phyloP scores from a whole-genome alignment of 2,329 filamentous ascomycete genomes.

The Nemania serpens region DNA sequence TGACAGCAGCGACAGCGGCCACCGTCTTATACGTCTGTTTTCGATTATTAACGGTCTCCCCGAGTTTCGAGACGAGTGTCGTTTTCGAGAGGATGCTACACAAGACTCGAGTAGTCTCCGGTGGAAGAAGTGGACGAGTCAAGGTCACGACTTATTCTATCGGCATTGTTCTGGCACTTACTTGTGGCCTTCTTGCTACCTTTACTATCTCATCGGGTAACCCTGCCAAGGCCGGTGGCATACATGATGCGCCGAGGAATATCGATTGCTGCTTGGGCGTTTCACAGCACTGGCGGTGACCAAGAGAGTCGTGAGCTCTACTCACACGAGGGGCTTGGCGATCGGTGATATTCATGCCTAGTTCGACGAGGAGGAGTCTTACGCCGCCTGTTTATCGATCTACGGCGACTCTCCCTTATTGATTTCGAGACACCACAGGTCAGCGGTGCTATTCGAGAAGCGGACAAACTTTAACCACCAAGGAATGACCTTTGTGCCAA shows the following conservation, averaged over 20 bases:
- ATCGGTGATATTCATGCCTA: constrained; percentile 14
- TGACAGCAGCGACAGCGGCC: too few species aligned
- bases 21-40: too few species aligned
- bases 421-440: constrained; percentile 18
- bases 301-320: constrained; percentile 16
- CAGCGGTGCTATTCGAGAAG: background rate
- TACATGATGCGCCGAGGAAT: constrained; percentile 24
- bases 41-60: too few species aligned
- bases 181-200: constrained; percentile 9
- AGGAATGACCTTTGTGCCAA: background rate
- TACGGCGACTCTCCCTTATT: background rate
- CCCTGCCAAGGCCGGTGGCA: constrained; percentile 29
- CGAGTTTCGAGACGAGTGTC: background rate
- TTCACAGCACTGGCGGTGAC: constrained; percentile 31
- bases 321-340: constrained; percentile 26
- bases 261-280: constrained; percentile 24
- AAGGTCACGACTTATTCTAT: constrained; percentile 1
- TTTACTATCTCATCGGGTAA: constrained; percentile 4
- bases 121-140: background rate
- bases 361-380: constrained; percentile 14
- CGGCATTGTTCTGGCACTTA: background rate
- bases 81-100: background rate
- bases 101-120: background rate
- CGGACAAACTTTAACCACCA: constrained; percentile 7
- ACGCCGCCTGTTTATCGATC: constrained; percentile 4